phyloP scores from a whole-genome alignment of 164 flowering plant species.

The Platanus orientalis region DNA sequence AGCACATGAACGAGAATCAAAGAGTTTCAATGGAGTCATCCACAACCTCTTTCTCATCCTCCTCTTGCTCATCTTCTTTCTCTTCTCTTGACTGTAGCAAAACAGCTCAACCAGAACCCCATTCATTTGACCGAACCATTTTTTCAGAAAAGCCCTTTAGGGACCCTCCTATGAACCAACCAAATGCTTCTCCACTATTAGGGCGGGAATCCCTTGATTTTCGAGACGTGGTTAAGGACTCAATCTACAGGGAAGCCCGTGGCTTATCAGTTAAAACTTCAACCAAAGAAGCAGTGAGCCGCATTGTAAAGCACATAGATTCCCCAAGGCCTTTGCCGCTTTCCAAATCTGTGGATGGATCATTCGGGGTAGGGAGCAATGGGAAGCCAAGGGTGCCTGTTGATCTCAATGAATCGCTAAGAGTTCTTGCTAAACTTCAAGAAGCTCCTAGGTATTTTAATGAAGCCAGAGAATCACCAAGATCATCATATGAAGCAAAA shows the following conservation, averaged over 20 bases:
- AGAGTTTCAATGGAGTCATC: constrained; percentile 67
- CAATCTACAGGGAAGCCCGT: constrained; percentile 66
- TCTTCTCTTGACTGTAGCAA: constrained; percentile 60
- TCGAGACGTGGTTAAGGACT: constrained; percentile 79
- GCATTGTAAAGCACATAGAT: constrained; percentile 38
- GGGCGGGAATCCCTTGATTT: constrained; percentile 55
- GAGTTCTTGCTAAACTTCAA: constrained; percentile 56
- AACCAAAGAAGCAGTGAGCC: constrained; percentile 37
- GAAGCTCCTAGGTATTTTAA: constrained; percentile 51
- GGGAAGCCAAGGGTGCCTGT: constrained; percentile 31
- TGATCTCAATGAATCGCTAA: constrained; percentile 63
- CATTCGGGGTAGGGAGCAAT: constrained; percentile 20
- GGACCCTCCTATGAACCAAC: constrained; percentile 31
- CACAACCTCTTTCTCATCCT: constrained; percentile 76
- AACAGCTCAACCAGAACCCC: constrained; percentile 45
- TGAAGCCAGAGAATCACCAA: constrained; percentile 44
- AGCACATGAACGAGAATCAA: constrained; percentile 45
- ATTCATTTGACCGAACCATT: constrained; percentile 44
- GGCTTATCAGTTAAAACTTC: constrained; percentile 49
- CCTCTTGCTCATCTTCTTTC: constrained; percentile 76
- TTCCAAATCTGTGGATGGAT: constrained; percentile 38
- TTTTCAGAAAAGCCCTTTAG: constrained; percentile 48
- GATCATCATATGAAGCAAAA: constrained; percentile 44
- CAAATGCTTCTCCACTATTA: constrained; percentile 34
- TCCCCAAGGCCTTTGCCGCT: constrained; percentile 58